Evolutionary conservation across 441 rosid species (phyloP), one percentile per base, ranked within the genome.

Genomic region (Erodium texanum): DNA sequence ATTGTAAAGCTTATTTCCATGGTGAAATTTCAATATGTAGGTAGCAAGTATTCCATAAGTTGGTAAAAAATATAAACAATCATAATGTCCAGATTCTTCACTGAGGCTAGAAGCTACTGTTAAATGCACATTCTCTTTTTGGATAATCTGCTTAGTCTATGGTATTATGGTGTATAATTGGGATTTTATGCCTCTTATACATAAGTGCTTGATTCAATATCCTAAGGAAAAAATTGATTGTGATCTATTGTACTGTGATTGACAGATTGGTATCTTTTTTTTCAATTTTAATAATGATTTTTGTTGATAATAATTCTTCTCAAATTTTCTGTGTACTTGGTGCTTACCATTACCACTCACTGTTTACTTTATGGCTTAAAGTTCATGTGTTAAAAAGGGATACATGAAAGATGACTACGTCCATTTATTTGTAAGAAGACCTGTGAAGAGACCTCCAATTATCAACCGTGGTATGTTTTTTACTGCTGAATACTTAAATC

Each of bases 391-490:
- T 54, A 84, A 79, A 64, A 84, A 81, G 69, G 99, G 97, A 64
- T 94, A 94, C 78, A 88, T 92, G 84, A 86, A 82, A 79, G 99
- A 92, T 81, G 97, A 92, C 65, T 94, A 85, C 67, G 70, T 89
- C 68, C 89, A 81, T 77, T 82, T 89, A 59, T 94, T 94, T 77
- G 99, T 92, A 36, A 84, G 86, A 80, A 83, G 86, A 70, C 91
- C 96, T 50, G 91, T 94, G 75, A 85, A 88, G 77, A 81, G 99
- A 80, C 88, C 99, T 18, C 98, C 99, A 0, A 94, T 94, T 16
- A 89, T 92, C 64, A 94, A 94, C 73, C 90, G 98, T 65, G 99
- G 99, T 88, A 79, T 73, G 74, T 63, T 81, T 77, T 23, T 34
- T 36, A 3, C 59, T 27, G 29, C 20, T 24, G 3, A 41, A 9